Conservation (phyloP, 2,329 filamentous ascomycete species). For the Geoglossum cookeanum region DNA sequence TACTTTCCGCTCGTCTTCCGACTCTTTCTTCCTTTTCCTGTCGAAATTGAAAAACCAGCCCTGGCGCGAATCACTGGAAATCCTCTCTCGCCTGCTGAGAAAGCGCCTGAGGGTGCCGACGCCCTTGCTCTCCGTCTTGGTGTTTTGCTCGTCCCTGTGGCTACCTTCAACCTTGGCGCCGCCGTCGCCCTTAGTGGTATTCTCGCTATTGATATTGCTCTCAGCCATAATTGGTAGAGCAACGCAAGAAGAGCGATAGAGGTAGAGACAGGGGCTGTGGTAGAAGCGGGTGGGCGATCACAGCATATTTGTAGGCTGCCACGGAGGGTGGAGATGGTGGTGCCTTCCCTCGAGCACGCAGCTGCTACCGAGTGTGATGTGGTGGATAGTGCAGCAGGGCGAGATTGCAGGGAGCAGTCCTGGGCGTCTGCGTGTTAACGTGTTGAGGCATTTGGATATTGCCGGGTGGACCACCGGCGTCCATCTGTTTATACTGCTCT, state of each 20-base stretch:
- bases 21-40: conserved; percentile 33
- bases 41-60: conserved; percentile 46
- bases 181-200: background rate
- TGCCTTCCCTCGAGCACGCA: background rate
- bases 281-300: background rate
- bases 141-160: background rate
- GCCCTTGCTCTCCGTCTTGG: background rate
- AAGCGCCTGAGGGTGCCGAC: conserved; percentile 38
- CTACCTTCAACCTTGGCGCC: background rate
- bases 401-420: background rate
- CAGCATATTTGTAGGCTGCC: background rate
- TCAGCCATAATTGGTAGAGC: background rate
- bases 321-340: background rate
- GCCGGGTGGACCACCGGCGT: background rate
- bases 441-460: background rate
- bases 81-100: conserved; percentile 49
- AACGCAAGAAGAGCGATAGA: background rate
- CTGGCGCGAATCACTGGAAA: conserved; percentile 21
- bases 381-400: background rate
- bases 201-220: background rate
- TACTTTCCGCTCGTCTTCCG: conserved; percentile 34
- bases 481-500: background rate
- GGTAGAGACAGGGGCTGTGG: background rate
- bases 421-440: background rate
- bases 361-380: background rate